Conservation (phyloP, 345 rosid genomes). For the Geranium rotundifolium region DNA sequence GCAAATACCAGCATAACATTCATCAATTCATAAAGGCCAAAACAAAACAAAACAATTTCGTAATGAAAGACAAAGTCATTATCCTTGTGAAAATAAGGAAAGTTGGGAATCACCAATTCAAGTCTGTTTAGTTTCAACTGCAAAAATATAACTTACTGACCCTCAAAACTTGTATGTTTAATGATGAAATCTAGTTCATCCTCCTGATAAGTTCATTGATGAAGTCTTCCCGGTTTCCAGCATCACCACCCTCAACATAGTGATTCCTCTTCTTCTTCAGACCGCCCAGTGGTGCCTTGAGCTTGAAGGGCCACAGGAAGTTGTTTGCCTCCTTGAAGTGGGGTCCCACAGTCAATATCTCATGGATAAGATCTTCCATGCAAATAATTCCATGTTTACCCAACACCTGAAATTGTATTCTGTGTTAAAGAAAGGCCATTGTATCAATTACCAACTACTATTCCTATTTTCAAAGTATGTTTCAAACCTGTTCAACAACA, state of each 20-base stretch:
- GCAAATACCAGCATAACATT: no score
- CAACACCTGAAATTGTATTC: constrained; percentile 29
- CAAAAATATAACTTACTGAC: no score
- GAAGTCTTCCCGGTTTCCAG: constrained; percentile 65
- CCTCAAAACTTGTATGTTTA: no score
- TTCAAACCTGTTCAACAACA: constrained; percentile 57
- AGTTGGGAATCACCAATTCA: no score
- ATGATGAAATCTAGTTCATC: constrained; percentile 62
- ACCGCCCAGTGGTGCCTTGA: constrained; percentile 35
- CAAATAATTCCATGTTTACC: constrained; percentile 68
- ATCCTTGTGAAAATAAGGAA: no score
- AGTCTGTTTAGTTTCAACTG: no score
- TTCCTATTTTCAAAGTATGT: background rate
- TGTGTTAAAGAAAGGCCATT: no score
- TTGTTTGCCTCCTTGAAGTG: constrained; percentile 88
- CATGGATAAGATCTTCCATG: constrained; percentile 74
- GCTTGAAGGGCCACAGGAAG: constrained; percentile 92
- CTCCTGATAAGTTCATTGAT: constrained; percentile 73
- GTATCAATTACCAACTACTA: no score
- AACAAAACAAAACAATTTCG: no score
- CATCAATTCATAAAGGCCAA: no score
- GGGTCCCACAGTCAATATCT: constrained; percentile 80
- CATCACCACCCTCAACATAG: constrained; percentile 95
- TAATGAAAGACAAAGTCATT: no score
- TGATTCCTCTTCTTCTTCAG: constrained; percentile 78